Percentiles rank a stretch among this genome's conserved stretches.
Evolutionary conservation across 164 flowering plant genomes (phyloP).

Genomic region (Chimonanthus praecox): DNA sequence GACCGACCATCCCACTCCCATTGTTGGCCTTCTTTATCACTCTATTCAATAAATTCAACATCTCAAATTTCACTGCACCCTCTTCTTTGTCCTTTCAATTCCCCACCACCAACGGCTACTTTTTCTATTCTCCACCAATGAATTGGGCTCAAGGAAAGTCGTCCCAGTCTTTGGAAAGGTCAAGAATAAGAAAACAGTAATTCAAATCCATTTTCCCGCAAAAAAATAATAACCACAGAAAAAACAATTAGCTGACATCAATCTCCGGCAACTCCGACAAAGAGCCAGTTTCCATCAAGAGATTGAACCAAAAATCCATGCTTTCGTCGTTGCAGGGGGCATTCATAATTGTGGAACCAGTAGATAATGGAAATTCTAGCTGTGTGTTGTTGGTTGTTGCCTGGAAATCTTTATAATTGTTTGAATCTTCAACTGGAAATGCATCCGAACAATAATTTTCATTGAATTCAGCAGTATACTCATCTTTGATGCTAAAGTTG

Average conservation of each 20-base stretch:
- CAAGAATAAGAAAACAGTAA: no score
- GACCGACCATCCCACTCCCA: no score
- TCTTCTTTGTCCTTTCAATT: no score
- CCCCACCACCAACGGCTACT: no score
- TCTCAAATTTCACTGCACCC: no score
- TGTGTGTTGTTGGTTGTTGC: background rate
- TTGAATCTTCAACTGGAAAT: background rate
- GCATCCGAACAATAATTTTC: slow-evolving; percentile 49
- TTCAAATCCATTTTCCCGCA: no score
- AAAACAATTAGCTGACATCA: background rate
- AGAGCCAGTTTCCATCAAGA: slow-evolving; percentile 37
- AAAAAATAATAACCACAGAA: no score
- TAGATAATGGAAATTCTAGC: slow-evolving; percentile 14
- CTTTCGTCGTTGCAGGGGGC: slow-evolving; percentile 11
- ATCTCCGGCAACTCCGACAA: slow-evolving; percentile 15
- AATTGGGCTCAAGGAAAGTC: no score
- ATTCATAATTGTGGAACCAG: background rate
- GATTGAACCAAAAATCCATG: slow-evolving; percentile 55
- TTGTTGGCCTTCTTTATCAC: no score
- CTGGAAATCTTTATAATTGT: background rate
- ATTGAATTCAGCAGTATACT: slow-evolving; percentile 25
- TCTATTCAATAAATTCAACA: no score
- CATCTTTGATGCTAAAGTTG: slow-evolving; percentile 14
- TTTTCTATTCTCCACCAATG: no score
- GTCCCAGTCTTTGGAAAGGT: no score